Evolutionary conservation across 2,329 filamentous ascomycete genomes (phyloP).

Genomic region (Neoscytalidium dimidiatum): DNA sequence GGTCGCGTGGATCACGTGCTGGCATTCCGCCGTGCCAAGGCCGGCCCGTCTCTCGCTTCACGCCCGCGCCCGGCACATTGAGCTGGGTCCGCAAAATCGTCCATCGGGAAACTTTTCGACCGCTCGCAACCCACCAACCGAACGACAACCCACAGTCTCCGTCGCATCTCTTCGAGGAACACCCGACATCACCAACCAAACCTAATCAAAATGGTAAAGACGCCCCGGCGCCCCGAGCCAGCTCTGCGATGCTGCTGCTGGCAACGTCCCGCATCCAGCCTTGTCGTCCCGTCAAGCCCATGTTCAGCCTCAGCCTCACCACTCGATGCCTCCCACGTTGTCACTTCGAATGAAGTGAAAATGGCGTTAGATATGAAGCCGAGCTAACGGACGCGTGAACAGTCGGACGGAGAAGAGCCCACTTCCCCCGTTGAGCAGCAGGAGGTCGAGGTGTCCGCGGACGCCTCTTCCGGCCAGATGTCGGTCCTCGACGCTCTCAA

Average conservation of each 20-base stretch:
- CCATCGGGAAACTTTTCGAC: slow-evolving; percentile 18
- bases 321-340: not conserved
- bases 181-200: slow-evolving; percentile 37
- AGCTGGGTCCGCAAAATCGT: slow-evolving; percentile 16
- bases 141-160: slow-evolving; percentile 16
- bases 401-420: slow-evolving; percentile 99
- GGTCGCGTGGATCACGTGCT: not conserved
- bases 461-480: slow-evolving; percentile 91
- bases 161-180: slow-evolving; percentile 44
- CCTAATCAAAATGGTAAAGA: slow-evolving; percentile 43
- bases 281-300: slow-evolving; percentile 23
- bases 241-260: not conserved
- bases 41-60: slow-evolving; percentile 14
- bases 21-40: not conserved
- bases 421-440: slow-evolving; percentile 74
- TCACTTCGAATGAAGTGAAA: not conserved
- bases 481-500: slow-evolving; percentile 97
- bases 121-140: not conserved
- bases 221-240: not conserved
- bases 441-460: slow-evolving; percentile 95
- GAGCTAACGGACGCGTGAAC: slow-evolving; percentile 15
- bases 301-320: not conserved
- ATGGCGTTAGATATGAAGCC: not conserved
- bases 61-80: slow-evolving; percentile 16
- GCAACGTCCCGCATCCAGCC: slow-evolving; percentile 8